Base-by-base conservation (phyloP, 257 asterid species). In the Datura wrightii region DNA sequence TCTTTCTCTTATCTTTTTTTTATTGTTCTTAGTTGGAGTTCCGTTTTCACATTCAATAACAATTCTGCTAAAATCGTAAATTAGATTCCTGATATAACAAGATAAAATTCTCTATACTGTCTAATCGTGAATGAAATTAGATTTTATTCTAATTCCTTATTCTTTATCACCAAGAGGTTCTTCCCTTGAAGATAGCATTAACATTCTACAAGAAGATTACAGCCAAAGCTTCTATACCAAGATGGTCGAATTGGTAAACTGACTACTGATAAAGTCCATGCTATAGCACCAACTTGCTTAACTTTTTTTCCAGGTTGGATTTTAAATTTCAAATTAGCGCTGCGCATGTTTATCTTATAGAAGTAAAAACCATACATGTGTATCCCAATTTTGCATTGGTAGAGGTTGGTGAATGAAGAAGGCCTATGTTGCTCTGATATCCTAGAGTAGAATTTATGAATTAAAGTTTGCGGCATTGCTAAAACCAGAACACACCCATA, bases 401-500 rank as follows among this genome's bases (percentile, higher is more conserved):
- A 31, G 39, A 71, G 79, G 78, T n/a, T 41, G 37, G 55, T 41
- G 53, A 69, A 41, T 67, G 52, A 72, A 72, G 56, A 72, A 46
- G 59, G 58, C 19, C 58, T 46, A 18, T 42, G 4, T 1, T 18
- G 15, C 16, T 70, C 36, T 42, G 16, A 42, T 37, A 8, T 42
- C 16, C 58, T 24, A 10, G 10, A 46, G 42, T 46, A 72, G 59
- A 39, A 72, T 10, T 46, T 46, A 72, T 72, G 37, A 19, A 48
- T 3, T 10, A 46, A 48, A 46, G 6, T 5, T 19, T 44, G 59
- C 11, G 80, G 11, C 41, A 72, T 19, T 44, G n/a, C 80, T 74
- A 24, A 74, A 74, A 74, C 81, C 81, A 74, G 81, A 74, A 24
- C 24, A 48, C 42, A 67, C 76, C 4, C 53, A 11, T 13, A 69